A percentile compares a stretch with the other conserved stretches of the same genome.
phyloP scores from a whole-genome alignment of 768 basidiomycete species.

The Trametopsis cervina region DNA sequence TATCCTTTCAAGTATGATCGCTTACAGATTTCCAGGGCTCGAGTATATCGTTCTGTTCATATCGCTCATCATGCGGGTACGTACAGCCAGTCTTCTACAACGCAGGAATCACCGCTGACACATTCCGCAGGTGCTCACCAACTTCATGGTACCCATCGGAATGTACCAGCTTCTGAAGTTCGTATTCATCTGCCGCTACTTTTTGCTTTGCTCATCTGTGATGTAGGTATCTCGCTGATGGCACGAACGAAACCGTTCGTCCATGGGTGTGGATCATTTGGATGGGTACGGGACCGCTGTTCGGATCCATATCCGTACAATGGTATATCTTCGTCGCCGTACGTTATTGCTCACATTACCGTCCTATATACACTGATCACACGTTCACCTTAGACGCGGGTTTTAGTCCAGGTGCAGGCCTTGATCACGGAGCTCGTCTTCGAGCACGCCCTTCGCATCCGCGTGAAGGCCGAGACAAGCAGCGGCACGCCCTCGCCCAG shows the following conservation, averaged over 20 bases:
- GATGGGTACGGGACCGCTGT: constrained; percentile 28
- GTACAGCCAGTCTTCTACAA: constrained; percentile 5
- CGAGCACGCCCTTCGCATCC: constrained; percentile 53
- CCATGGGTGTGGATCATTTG: constrained; percentile 43
- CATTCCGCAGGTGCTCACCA: constrained; percentile 13
- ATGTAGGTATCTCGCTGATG: constrained; percentile 31
- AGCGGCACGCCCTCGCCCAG: neutral
- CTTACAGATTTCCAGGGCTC: constrained; percentile 5
- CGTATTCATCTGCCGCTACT: constrained; percentile 1
- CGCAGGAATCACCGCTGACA: neutral
- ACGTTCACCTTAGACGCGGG: constrained; percentile 8
- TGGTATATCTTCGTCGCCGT: constrained; percentile 34
- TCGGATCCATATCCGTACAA: constrained; percentile 31
- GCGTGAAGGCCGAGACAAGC: constrained; percentile 28
- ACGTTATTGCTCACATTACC: neutral
- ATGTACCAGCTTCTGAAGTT: constrained; percentile 35
- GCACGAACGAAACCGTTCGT: constrained; percentile 28
- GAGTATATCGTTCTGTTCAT: constrained; percentile 16
- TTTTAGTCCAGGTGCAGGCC: constrained; percentile 18
- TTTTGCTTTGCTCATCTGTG: neutral
- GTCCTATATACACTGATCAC: constrained; percentile 1
- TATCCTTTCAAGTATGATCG: neutral
- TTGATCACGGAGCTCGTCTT: constrained; percentile 48
- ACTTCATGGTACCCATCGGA: constrained; percentile 20
- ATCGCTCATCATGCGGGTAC: constrained; percentile 14